Conservation (phyloP, 2,329 filamentous ascomycete genomes). For the Lomentospora prolificans region DNA sequence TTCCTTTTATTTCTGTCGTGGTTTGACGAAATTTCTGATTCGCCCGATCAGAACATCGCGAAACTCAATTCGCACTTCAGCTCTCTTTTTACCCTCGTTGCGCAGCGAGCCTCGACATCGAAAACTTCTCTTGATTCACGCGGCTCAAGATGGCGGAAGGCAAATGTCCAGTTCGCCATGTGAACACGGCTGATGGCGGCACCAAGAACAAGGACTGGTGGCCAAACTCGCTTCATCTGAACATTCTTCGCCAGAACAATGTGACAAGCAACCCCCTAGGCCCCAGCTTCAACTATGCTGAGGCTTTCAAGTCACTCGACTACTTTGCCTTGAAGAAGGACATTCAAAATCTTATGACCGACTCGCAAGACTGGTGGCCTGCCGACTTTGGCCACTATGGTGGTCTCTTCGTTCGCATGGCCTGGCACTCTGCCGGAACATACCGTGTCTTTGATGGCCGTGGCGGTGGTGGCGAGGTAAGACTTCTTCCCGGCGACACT, state of each 20-base stretch:
- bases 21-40: too few relatives aligned
- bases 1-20: too few relatives aligned
- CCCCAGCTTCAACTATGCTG: slow-evolving; percentile 60
- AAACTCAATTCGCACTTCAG: too few relatives aligned
- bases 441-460: slow-evolving; percentile 68
- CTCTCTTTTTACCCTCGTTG: neutral
- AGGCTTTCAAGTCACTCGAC: slow-evolving; percentile 63
- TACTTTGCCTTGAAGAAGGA: slow-evolving; percentile 67
- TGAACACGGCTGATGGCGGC: slow-evolving; percentile 48
- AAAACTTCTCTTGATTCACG: neutral
- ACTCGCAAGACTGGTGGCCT: slow-evolving; percentile 74
- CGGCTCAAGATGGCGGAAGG: neutral
- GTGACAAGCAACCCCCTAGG: slow-evolving; percentile 51
- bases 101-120: neutral
- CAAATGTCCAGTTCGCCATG: slow-evolving; percentile 23
- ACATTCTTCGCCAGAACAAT: slow-evolving; percentile 65
- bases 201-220: slow-evolving; percentile 65
- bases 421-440: slow-evolving; percentile 72
- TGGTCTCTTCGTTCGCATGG: slow-evolving; percentile 70
- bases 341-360: slow-evolving; percentile 59
- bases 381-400: slow-evolving; percentile 76
- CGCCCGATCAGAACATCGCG: too few relatives aligned
- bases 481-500: too few relatives aligned
- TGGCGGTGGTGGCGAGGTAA: slow-evolving; percentile 54
- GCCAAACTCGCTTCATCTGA: slow-evolving; percentile 57